These are phyloP conservation scores for Novymonas esmeraldas DNA, from an alignment of 208 protist genomes.

Conservation along the genomic window DNA sequence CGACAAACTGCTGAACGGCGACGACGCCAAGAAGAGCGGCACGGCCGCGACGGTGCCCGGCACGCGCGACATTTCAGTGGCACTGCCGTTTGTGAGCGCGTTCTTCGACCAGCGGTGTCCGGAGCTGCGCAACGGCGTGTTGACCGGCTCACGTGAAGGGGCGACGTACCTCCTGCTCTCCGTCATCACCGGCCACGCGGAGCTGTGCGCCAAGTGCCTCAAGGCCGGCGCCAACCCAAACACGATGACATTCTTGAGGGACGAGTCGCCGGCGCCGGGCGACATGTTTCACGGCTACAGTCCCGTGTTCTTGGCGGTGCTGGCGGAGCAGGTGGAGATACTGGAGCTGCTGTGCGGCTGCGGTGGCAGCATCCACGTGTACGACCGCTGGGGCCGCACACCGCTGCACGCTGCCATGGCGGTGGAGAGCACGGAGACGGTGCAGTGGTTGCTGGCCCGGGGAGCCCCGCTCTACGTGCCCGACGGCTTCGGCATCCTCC, in stretches of 20 bases:
- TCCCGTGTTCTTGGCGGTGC: slow-evolving; percentile 83
- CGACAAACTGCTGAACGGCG: slow-evolving; percentile 53
- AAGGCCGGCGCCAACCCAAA: slow-evolving; percentile 87
- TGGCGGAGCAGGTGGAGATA: slow-evolving; percentile 74
- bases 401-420: slow-evolving; percentile 82
- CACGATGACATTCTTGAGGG: slow-evolving; percentile 78
- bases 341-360: slow-evolving; percentile 62
- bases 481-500: slow-evolving; percentile 53
- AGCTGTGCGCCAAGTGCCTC: slow-evolving; percentile 69
- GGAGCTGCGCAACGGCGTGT: slow-evolving; percentile 42
- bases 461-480: slow-evolving; percentile 78
- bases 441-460: slow-evolving; percentile 77
- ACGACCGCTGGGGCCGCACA: slow-evolving; percentile 89
- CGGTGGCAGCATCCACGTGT: slow-evolving; percentile 81
- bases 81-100: slow-evolving; percentile 73
- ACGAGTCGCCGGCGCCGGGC: slow-evolving; percentile 50
- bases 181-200: slow-evolving; percentile 74
- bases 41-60: slow-evolving; percentile 17
- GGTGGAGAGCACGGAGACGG: slow-evolving; percentile 66
- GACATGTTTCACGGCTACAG: slow-evolving; percentile 91
- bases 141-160: slow-evolving; percentile 48
- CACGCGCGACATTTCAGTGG: slow-evolving; percentile 56
- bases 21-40: slow-evolving; percentile 26
- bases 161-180: slow-evolving; percentile 81
- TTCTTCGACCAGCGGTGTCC: slow-evolving; percentile 79